Conservation (phyloP, 129 eudicot genomes). For the Oenanthe sinensis region DNA sequence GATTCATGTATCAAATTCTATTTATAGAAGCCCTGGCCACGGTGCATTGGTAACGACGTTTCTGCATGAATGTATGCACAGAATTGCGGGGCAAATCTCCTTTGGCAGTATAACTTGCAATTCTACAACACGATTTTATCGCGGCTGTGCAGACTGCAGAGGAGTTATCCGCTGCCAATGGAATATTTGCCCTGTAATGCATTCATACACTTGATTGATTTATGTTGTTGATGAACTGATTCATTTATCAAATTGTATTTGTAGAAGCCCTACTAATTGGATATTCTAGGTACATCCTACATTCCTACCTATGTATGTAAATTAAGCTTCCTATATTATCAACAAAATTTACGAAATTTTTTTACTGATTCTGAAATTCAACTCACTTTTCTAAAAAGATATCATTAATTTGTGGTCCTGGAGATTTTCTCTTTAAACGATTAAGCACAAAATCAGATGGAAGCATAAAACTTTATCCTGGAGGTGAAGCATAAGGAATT, state of each 20-base stretch:
- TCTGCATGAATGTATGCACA: slow-evolving; percentile 1
- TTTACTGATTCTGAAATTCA: not conserved
- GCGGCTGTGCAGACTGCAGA: not conserved
- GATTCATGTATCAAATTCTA: not conserved
- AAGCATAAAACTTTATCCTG: not conserved
- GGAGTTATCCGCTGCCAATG: slow-evolving; percentile 23
- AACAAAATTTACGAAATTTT: not conserved
- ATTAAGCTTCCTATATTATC: not conserved
- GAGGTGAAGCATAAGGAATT: not conserved
- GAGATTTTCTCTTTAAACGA: not conserved
- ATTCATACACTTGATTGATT: slow-evolving; percentile 7
- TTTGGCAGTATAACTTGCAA: not conserved
- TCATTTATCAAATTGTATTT: not conserved
- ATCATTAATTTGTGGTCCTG: not conserved
- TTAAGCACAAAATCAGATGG: not conserved
- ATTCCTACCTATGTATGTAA: not conserved
- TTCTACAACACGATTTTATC: not conserved
- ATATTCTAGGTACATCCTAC: slow-evolving; percentile 1
- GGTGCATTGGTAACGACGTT: not conserved
- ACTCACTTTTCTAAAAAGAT: not conserved
- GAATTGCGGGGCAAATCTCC: slow-evolving; percentile 13
- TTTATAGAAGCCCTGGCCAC: not conserved
- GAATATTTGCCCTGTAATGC: slow-evolving; percentile 33
- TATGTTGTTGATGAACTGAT: not conserved
- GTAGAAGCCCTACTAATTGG: not conserved